Evolutionary conservation across 305 asterid genomes (phyloP).

Genomic region (Fraxinus albicans): DNA sequence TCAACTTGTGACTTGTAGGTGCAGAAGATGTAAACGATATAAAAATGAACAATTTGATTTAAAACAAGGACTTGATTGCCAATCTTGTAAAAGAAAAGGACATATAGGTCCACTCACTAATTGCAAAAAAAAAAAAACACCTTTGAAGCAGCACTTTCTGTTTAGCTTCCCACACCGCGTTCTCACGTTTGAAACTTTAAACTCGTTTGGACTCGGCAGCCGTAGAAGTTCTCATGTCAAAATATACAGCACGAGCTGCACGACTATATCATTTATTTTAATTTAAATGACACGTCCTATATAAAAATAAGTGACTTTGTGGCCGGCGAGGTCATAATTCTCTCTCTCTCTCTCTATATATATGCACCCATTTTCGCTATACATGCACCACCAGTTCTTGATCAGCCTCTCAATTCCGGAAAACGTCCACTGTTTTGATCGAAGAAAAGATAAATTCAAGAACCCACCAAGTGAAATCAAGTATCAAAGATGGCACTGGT

Average conservation of each 20-base stretch:
- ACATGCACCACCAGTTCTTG: not conserved
- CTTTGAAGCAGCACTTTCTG: conserved; percentile 14
- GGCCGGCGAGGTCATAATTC: conserved; percentile 37
- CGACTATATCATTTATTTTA: not conserved
- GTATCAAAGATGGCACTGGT: conserved; percentile 53
- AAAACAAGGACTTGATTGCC: conserved; percentile 20
- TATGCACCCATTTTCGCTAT: not conserved
- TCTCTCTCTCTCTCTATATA: not conserved
- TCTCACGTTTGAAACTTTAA: conserved; percentile 6
- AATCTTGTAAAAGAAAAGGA: conserved; percentile 18
- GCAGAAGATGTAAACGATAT: not conserved
- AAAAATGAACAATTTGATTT: not conserved
- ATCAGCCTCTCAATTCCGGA: conserved; percentile 16
- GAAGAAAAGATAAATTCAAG: not conserved
- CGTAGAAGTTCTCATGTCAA: not conserved
- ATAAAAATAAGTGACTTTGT: not conserved
- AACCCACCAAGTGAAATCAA: not conserved
- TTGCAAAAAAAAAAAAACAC: not conserved
- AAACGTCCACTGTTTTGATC: conserved; percentile 11
- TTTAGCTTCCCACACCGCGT: conserved; percentile 24
- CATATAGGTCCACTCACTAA: conserved; percentile 22
- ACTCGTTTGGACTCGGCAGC: conserved; percentile 31
- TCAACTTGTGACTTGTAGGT: too few relatives aligned
- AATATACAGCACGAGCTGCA: not conserved
- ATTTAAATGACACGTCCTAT: not conserved